These are phyloP conservation scores for Mycena sp. DNA, from an alignment of 1,284 basidiomycete species.

Conservation along the genomic window DNA sequence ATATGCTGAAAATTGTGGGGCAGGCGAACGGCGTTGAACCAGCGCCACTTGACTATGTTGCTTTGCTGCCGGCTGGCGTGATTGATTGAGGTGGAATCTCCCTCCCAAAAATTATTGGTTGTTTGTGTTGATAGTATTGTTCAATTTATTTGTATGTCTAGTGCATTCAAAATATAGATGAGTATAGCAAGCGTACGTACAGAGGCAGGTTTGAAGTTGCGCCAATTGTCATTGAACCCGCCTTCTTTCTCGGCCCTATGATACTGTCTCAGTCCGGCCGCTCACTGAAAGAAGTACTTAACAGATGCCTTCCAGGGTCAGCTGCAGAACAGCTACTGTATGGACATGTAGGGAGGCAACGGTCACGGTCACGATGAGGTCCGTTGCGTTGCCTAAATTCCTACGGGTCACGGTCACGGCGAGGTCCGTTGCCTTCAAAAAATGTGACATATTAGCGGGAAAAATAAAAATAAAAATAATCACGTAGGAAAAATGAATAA, in stretches of 20 bases:
- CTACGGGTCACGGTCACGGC: too few species aligned
- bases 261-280: not conserved
- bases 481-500: too few species aligned
- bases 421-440: too few species aligned
- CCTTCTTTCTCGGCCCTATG: conserved; percentile 4
- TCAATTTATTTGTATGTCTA: conserved; percentile 17
- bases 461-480: too few species aligned
- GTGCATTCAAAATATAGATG: conserved; percentile 4
- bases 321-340: too few species aligned
- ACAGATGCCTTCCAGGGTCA: not conserved
- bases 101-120: conserved; percentile 1
- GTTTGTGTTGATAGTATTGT: conserved; percentile 14
- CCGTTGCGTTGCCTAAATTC: too few species aligned
- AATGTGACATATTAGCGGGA: too few species aligned
- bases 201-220: conserved; percentile 10
- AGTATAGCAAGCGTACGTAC: conserved; percentile 13
- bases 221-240: conserved; percentile 9
- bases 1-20: conserved; percentile 27
- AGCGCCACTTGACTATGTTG: conserved; percentile 28
- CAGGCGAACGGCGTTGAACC: conserved; percentile 26
- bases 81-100: conserved; percentile 20
- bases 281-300: not conserved
- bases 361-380: too few species aligned
- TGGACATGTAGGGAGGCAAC: too few species aligned
- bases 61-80: conserved; percentile 24